Evolutionary conservation across 768 basidiomycete genomes (phyloP), one percentile per base, ranked within the genome.

Genomic region (Stropharia rugosoannulata): DNA sequence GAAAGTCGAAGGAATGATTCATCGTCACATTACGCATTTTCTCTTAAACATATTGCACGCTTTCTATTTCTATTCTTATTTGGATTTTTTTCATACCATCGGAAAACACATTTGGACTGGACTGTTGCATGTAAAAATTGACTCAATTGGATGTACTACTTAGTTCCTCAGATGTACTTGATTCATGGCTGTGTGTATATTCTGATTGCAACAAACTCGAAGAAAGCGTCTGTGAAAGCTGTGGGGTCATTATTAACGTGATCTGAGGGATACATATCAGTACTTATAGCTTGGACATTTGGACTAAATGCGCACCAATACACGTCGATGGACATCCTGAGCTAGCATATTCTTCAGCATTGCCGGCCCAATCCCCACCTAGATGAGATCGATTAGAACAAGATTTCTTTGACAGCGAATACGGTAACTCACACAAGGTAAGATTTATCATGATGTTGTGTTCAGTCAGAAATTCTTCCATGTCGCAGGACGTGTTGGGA

Each of bases 401-500:
- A 38, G 18, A 32, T 16, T 6, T 3, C 6, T 36, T 12, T 50
- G 44, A 37, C 4, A 32, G 56, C 15, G 6, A 12, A 58, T 38
- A 51, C 22, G 15, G 22, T 22, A 22, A 41, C 67, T 44, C 56
- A 69, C 78, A 79, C 49, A 79, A 70, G 1, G 76, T 77, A 35
- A 79, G 57, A 55, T 89, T 84, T 59, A 90, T 87, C 62, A 88
- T 76, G 51, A 89, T 86, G 58, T 83, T 85, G 62, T 87, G 75
- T 13, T 73, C 62, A 10, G 71, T 70, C 59, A 88, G 85, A 52
- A 81, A 74, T 16, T 76, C 73, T 16, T 71, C 66, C 44, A 92
- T 74, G 62, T 90, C 73, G 65, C 87, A 90, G 49, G 70, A 63
- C 2, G 73, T 77, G 63, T 82, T 79, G 5, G 86, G 86, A 73